Percentiles rank a stretch among this genome's conserved stretches.
Evolutionary conservation across 768 basidiomycete species (phyloP).

Genomic region (Tylopilus balloui): DNA sequence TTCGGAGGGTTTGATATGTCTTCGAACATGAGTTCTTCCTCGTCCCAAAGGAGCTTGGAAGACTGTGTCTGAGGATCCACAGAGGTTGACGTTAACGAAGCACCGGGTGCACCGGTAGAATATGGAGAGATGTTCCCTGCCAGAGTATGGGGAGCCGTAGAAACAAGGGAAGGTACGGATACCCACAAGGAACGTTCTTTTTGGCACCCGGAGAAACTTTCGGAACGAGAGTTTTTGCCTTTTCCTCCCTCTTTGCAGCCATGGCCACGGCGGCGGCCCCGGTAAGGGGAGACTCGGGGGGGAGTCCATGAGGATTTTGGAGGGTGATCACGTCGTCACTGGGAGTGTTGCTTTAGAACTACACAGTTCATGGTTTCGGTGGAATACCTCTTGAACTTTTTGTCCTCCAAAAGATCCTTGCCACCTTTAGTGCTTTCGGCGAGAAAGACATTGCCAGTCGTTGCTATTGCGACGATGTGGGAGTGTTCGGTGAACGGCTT

Average conservation of each 20-base stretch:
- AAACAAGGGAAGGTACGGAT: background rate
- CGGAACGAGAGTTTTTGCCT: conserved; percentile 26
- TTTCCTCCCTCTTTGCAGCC: conserved; percentile 33
- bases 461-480: conserved; percentile 86
- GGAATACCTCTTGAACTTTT: conserved; percentile 74
- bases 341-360: conserved; percentile 1
- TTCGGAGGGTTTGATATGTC: conserved; percentile 76
- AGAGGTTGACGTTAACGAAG: conserved; percentile 90
- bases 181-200: conserved; percentile 62
- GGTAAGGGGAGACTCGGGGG: conserved; percentile 47
- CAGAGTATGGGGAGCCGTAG: conserved; percentile 2
- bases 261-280: conserved; percentile 27
- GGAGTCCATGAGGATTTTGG: conserved; percentile 83
- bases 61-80: conserved; percentile 64
- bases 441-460: conserved; percentile 90
- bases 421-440: conserved; percentile 87
- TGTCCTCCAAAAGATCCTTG: conserved; percentile 81
- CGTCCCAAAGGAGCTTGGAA: conserved; percentile 91
- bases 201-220: conserved; percentile 42
- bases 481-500: conserved; percentile 97
- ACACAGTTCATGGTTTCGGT: background rate
- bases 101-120: conserved; percentile 84
- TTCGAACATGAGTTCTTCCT: conserved; percentile 99
- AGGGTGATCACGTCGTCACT: conserved; percentile 91
- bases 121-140: conserved; percentile 90